Evolutionary conservation across 164 flowering plant species (phyloP).

Genomic region (Cinnamomum micranthum): DNA sequence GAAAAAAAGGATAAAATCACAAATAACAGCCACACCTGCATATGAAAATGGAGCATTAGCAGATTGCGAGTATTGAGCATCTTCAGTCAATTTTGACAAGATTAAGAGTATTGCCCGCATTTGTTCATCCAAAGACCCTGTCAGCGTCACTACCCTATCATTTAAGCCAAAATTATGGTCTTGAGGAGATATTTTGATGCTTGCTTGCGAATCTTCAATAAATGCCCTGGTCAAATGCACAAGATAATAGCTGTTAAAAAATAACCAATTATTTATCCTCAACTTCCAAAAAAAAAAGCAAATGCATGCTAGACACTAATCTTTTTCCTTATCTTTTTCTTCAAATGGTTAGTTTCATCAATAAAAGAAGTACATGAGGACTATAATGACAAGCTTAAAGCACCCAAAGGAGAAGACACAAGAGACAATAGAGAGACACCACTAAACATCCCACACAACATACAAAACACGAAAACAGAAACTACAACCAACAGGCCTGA

Average conservation of each 20-base stretch:
- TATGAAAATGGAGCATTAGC: slow-evolving; percentile 73
- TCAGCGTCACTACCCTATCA: slow-evolving; percentile 83
- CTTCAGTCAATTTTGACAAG: slow-evolving; percentile 71
- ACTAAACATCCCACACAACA: too few relatives aligned
- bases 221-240: slow-evolving; percentile 65
- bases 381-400: too few relatives aligned
- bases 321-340: too few relatives aligned
- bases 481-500: too few relatives aligned
- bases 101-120: slow-evolving; percentile 76
- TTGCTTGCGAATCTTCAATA: slow-evolving; percentile 89
- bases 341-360: too few relatives aligned
- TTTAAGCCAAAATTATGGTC: slow-evolving; percentile 71
- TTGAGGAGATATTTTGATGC: slow-evolving; percentile 89
- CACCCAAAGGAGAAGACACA: too few relatives aligned
- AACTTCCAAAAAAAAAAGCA: too few relatives aligned
- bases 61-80: slow-evolving; percentile 71
- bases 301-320: background rate
- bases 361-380: too few relatives aligned
- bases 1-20: background rate
- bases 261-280: too few relatives aligned
- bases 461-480: too few relatives aligned
- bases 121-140: slow-evolving; percentile 80
- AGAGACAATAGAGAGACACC: too few relatives aligned
- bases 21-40: slow-evolving; percentile 48
- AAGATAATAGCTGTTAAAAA: background rate